Conservation (phyloP, 768 basidiomycete species). For the Trametes elegans region DNA sequence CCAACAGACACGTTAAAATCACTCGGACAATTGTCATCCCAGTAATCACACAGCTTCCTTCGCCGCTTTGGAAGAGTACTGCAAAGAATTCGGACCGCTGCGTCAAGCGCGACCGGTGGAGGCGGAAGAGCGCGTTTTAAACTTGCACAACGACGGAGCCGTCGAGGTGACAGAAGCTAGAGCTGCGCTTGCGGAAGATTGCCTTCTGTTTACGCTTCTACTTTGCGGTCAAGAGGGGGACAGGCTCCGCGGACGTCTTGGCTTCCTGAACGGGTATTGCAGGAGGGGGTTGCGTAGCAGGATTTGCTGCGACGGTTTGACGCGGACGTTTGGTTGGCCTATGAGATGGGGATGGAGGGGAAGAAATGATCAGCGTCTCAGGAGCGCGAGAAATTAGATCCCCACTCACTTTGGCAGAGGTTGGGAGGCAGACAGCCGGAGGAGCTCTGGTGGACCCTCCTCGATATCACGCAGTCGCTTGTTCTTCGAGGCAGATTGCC, state of each 20-base stretch:
- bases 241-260: background rate
- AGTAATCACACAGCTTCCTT: background rate
- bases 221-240: background rate
- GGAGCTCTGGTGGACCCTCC: background rate
- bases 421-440: background rate
- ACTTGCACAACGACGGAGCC: conserved; percentile 37
- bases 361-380: too few relatives aligned
- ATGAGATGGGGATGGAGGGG: too few relatives aligned
- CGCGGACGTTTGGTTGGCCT: background rate
- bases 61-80: conserved; percentile 19
- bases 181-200: background rate
- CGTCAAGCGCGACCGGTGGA: conserved; percentile 37
- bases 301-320: background rate
- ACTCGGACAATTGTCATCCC: background rate
- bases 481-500: background rate
- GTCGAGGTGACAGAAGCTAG: conserved; percentile 35
- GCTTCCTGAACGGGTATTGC: background rate
- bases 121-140: conserved; percentile 33
- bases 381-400: too few relatives aligned
- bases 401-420: background rate
- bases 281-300: background rate
- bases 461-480: background rate
- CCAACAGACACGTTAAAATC: background rate
- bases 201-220: background rate
- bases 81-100: conserved; percentile 35